Evolutionary conservation across 169 alveolate species (phyloP), one percentile per base, ranked within the genome.

Genomic region (Toxoplasma gondii): DNA sequence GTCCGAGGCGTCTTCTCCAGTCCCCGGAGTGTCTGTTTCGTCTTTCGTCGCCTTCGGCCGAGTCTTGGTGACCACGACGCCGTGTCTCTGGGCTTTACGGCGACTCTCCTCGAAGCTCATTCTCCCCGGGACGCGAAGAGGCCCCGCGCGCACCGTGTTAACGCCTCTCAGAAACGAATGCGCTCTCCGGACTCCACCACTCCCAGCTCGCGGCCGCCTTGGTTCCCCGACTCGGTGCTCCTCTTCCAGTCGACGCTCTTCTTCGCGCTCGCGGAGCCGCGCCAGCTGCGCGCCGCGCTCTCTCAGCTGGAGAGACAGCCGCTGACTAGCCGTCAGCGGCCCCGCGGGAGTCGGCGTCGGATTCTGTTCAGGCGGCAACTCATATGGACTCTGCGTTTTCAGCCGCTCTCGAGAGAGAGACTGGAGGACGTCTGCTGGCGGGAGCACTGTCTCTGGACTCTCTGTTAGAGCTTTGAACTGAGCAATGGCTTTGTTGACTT

Each of bases 31-130:
- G 43, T 2, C 82, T 7, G 5, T 29, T 17, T 12, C 82, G 19
- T 5, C 22, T 49, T 49, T 34, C 16, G n/a, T 5, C 17, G 82
- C 82, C 19, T 69, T 69, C 39, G 82, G n/a, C 5, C 5, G 44
- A 31, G 86, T 19, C 86, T n/a, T n/a, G 49, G 39, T 78, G 19
- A 78, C 86, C 22, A 78, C 27, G 19, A 78, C 45, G 4, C 86
- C 86, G 45, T 78, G 86, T 16, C 49, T 38, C 39, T n/a, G 39
- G 44, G 86, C 86, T 78, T 78, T 78, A 10, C 86, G 86, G 9
- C 86, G 86, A 45, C 44, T 78, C 45, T 78, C 86, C 45, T 78
- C 86, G 44, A 78, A 78, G 86, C 86, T 38, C 45, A 78, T 38
- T 31, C 29, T 31, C 44, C 27, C 45, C 1, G 86, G 86, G 45